These are phyloP conservation scores for Astrothelium subdiscretum DNA, from an alignment of 495 filamentous ascomycete species.

Conservation along the genomic window DNA sequence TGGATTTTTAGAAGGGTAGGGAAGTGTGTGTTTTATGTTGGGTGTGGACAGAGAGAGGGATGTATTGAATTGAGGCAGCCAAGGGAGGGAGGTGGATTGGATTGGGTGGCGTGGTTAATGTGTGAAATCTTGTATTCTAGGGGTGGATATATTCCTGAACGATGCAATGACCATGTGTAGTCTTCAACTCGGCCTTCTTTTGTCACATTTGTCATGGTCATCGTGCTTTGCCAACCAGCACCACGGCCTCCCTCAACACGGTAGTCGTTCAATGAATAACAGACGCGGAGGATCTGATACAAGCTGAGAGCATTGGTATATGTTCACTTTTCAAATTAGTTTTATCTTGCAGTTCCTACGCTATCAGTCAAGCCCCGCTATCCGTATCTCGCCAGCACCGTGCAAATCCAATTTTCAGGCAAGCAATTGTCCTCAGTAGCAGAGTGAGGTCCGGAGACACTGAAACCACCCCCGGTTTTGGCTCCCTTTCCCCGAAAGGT, in stretches of 20 bases:
- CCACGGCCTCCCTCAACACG: no score
- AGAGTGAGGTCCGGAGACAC: no score
- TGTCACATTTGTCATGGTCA: neutral
- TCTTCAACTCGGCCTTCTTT: neutral
- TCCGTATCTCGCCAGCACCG: neutral
- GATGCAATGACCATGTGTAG: neutral
- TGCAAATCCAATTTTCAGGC: neutral
- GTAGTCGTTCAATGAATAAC: no score
- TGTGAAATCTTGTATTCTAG: neutral
- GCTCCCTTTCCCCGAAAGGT: neutral
- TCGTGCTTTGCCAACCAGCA: no score
- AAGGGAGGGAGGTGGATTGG: neutral
- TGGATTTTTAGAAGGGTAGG: conserved; percentile 40
- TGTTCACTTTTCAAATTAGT: neutral
- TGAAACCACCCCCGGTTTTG: no score
- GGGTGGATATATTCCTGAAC: neutral
- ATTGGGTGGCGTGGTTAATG: neutral
- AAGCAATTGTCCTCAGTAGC: neutral
- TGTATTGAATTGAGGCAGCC: neutral
- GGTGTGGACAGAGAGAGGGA: neutral
- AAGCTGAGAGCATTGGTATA: neutral
- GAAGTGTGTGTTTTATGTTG: neutral
- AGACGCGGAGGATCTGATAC: no score
- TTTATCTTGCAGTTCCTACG: neutral
- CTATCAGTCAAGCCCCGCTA: neutral